Base-by-base conservation (phyloP, 306 rosid genomes). In the Astragalus glycyphyllos region DNA sequence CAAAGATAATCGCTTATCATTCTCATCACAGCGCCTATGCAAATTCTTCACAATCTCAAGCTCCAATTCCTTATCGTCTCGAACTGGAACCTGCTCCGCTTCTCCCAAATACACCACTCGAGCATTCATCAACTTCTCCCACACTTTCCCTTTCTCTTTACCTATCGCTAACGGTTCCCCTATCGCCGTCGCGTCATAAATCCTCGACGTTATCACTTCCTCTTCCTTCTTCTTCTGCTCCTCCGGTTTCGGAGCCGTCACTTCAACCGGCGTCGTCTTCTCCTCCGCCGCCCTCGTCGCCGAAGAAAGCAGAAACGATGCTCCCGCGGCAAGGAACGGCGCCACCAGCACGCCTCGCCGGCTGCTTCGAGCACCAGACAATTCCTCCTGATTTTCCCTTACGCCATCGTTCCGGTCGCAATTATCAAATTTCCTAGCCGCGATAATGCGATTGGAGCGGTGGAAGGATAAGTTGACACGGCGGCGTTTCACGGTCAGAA, bases 161-260 rank as follows among this genome's bases (percentile, higher is more conserved):
- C 98, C 98, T 55, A 89, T 77, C 47, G 98, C 96, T 83, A 80
- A 42, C 26, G 98, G 98, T 76, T 93, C 98, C 58, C 98, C 98
- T 2, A 93, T 88, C 49, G 72, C 96, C 76, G 96, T 75, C 77
- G 97, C 85, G 26, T 93, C 98, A 72, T 93, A 93, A 72, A 93
- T 88, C 80, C 98, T 85, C 79, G 97, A 88, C 15, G 84, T 75
- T 74, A 87, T 79, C 45, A 46, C 84, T n/a, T 93, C 97, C 74
- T 85, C 77, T 65, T 62, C 65, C 71, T 66, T 5, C 79, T 60
- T 64, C 84, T 76, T 69, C 83, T 65, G 16, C 74, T 69, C 86
- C 73, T 77, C 93, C 5, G 63, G 65, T 17, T 46, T 72, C 41
- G 73, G 26, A 26, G 13, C 80, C 37, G 65, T 60, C 0, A 64